These are phyloP conservation scores for Solanum lycopersicoides DNA, from an alignment of 257 asterid species.

Conservation along the genomic window DNA sequence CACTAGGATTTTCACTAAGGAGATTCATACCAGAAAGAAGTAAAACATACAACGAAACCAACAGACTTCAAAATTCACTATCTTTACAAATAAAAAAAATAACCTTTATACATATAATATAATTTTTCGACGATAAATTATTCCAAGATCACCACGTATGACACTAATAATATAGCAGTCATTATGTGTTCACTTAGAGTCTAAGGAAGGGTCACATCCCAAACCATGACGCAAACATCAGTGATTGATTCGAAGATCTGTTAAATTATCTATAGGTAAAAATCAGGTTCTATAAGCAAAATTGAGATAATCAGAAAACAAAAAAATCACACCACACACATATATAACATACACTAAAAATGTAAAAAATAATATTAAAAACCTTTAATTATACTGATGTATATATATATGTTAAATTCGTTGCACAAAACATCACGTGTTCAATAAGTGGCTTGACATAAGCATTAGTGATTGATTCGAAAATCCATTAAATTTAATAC, in stretches of 20 bases:
- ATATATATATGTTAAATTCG: not conserved
- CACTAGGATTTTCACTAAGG: not conserved
- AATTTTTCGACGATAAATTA: not conserved
- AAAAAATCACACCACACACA: not conserved
- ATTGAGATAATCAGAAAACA: too few species aligned
- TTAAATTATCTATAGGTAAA: not conserved
- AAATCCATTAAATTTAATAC: too few species aligned
- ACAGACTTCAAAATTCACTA: not conserved
- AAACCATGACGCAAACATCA: not conserved
- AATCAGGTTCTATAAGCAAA: not conserved
- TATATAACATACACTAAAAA: too few species aligned
- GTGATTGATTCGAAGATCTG: not conserved
- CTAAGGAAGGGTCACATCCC: not conserved
- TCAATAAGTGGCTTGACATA: too few species aligned
- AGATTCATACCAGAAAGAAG: not conserved
- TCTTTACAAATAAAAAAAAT: not conserved
- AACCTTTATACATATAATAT: not conserved
- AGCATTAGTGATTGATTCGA: not conserved
- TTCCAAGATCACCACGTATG: not conserved
- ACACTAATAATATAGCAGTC: not conserved
- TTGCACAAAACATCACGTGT: not conserved
- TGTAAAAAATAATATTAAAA: too few species aligned
- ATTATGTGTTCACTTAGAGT: not conserved
- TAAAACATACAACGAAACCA: not conserved
- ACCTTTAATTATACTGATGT: too few species aligned